Base-by-base conservation (phyloP, 768 basidiomycete species). In the Boletus rubroflammeus region DNA sequence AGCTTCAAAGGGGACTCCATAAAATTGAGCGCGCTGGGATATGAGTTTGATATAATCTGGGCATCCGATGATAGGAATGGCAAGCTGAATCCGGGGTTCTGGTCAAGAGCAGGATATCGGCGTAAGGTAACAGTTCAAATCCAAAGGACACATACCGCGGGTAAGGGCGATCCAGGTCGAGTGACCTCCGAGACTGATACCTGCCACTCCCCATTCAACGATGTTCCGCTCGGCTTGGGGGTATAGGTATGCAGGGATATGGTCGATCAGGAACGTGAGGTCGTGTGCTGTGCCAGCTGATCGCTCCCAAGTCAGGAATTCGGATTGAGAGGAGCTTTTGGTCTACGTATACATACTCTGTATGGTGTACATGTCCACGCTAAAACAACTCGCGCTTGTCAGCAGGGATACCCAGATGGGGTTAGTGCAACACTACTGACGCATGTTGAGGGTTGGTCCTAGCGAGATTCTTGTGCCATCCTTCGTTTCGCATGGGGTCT, bases 151-250 rank as follows among this genome's bases (percentile, higher is more conserved):
- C 66, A 15, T 65, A 74, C 79, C 78, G 58, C 74, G 73, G 21
- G 78, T 64, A 34, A 91, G 77, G 2, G 78, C 73, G 29, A 88
- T 77, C 92, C 93, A 95, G 0, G 88, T 77, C 0, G 90, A 78
- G 66, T 97, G 92, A 0, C 92, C 93, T 1, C 93, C 93, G 0
- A 97, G 80, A 56, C 87, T 90, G 60, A 87, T 77, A 0, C 93
- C 93, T 0, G 81, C 78, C 3, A 88, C 75, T 11, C 83, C 82
- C 85, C 87, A 97, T 52, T 82, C 77, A 6, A 72, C 76, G 35
- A 95, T 78, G 14, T 62, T 66, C 26, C 81, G 76, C 59, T 91
- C 84, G 11, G 73, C 82, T 13, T 71, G 58, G 0, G 92, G 90
- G 64, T 86, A 95, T 9, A 95, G 67, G 64, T 85, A 86, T 0